A percentile compares a stretch with the other conserved stretches of the same genome.
Conservation (phyloP, 1,284 basidiomycete genomes). For the Pseudozyma tsukubaensis region DNA sequence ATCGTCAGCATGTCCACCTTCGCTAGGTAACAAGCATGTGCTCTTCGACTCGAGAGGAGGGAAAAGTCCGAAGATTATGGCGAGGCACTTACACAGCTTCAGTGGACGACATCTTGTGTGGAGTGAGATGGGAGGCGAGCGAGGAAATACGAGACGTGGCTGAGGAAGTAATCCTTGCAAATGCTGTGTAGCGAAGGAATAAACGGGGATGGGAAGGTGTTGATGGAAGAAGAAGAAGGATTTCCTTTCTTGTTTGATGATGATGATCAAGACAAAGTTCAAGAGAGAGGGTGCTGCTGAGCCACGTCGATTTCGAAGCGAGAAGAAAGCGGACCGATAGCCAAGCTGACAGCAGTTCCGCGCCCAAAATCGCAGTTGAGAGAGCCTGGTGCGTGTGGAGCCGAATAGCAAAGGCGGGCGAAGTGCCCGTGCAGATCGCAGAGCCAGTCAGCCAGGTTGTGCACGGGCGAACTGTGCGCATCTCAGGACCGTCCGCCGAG, state of each 20-base stretch:
- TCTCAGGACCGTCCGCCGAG: conserved; percentile 13
- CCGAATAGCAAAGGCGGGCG: conserved; percentile 6
- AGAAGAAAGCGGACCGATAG: conserved; percentile 38
- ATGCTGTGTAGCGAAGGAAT: conserved; percentile 24
- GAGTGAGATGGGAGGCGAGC: conserved; percentile 37
- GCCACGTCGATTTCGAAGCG: neutral
- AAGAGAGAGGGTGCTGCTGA: conserved; percentile 12
- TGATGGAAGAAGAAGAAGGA: conserved; percentile 18
- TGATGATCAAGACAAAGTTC: conserved; percentile 15
- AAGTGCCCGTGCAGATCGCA: conserved; percentile 5
- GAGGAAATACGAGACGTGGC: conserved; percentile 41
- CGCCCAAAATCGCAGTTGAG: conserved; percentile 4
- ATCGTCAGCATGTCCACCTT: conserved; percentile 9
- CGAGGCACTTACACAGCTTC: conserved; percentile 53
- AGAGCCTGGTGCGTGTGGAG: conserved; percentile 11
- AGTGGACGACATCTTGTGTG: conserved; percentile 49
- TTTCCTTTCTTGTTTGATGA: neutral
- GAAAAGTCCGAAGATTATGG: neutral
- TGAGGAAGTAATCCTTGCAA: conserved; percentile 46
- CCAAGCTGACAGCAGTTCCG: conserved; percentile 13
- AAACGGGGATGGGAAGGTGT: conserved; percentile 16
- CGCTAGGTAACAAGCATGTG: neutral
- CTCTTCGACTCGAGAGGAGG: neutral
- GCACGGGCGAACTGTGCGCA: conserved; percentile 5
- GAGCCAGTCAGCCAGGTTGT: neutral